phyloP scores from a whole-genome alignment of 2,329 filamentous ascomycete genomes.

The Acarospora socialis region DNA sequence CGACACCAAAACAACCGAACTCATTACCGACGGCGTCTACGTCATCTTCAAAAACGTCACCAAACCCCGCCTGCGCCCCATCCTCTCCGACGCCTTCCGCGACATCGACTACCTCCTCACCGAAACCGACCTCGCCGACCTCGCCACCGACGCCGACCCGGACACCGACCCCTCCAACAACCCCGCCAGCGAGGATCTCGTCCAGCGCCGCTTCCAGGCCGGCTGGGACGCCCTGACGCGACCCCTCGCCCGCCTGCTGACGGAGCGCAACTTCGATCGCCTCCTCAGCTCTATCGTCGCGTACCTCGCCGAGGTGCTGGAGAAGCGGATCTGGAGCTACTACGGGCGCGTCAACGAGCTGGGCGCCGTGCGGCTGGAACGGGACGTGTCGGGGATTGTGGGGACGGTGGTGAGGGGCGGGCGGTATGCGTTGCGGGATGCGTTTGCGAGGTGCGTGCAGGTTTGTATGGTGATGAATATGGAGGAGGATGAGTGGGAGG shows the following conservation, averaged over 20 bases:
- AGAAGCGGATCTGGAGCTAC: conserved; percentile 75
- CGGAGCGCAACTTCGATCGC: conserved; percentile 57
- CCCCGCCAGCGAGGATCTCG: conserved; percentile 40
- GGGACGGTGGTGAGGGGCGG: conserved; percentile 49
- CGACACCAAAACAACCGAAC: conserved; percentile 60
- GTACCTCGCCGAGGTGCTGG: conserved; percentile 63
- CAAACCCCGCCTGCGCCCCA: conserved; percentile 67
- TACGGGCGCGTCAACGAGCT: conserved; percentile 66
- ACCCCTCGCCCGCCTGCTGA: conserved; percentile 74
- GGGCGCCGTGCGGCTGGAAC: conserved; percentile 68
- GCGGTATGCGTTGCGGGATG: conserved; percentile 63
- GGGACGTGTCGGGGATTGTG: conserved; percentile 68
- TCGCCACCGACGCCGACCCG: conserved; percentile 34
- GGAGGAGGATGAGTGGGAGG: conserved; percentile 93
- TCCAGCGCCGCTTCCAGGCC: conserved; percentile 65
- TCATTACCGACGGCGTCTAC: conserved; percentile 69
- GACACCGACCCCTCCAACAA: conserved; percentile 17
- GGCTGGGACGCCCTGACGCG: conserved; percentile 77
- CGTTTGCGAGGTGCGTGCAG: conserved; percentile 63
- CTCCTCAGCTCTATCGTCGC: conserved; percentile 59
- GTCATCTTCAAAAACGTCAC: conserved; percentile 81
- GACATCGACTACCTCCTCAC: conserved; percentile 73
- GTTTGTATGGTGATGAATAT: conserved; percentile 80
- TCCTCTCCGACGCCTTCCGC: conserved; percentile 78
- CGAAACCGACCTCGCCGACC: conserved; percentile 45